These are phyloP conservation scores for Paecilomyces sp. DNA, from an alignment of 2,329 filamentous ascomycete species.

Conservation along the genomic window DNA sequence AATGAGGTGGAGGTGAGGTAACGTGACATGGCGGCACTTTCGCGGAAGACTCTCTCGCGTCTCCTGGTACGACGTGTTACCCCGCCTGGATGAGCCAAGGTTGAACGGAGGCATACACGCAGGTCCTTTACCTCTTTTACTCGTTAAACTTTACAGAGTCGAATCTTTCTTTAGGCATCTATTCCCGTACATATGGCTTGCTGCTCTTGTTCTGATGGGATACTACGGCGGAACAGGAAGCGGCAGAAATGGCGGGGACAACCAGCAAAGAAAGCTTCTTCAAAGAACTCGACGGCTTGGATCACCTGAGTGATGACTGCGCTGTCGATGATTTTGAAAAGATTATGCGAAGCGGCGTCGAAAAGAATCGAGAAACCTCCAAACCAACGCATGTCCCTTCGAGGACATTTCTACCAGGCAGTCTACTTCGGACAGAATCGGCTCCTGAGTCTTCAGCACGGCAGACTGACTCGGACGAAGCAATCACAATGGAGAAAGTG, in stretches of 20 bases:
- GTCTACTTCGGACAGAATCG: background rate
- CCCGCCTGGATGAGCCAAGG: background rate
- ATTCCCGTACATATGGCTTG: constrained; percentile 10
- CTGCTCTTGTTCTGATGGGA: background rate
- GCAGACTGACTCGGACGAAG: background rate
- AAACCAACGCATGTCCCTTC: background rate
- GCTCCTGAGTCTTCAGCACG: background rate
- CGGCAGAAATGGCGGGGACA: constrained; percentile 12
- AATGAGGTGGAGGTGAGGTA: constrained; percentile 5
- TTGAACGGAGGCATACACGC: background rate
- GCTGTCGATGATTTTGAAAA: constrained; percentile 13
- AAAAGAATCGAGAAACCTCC: background rate
- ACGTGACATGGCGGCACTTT: constrained; percentile 29
- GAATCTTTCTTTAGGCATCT: constrained; percentile 6
- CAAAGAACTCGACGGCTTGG: constrained; percentile 25
- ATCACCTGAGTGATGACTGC: constrained; percentile 17
- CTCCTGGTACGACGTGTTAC: constrained; percentile 5
- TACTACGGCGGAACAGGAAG: background rate
- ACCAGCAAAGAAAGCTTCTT: constrained; percentile 29
- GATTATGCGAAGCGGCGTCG: constrained; percentile 7
- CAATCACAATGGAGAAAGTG: background rate
- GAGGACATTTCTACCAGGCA: background rate
- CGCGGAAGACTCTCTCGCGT: constrained; percentile 16
- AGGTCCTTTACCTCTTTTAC: background rate
- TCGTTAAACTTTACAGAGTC: background rate